These are phyloP conservation scores for Triticum monococcum DNA, from an alignment of 176 grass and related monocot genomes.

Conservation along the genomic window DNA sequence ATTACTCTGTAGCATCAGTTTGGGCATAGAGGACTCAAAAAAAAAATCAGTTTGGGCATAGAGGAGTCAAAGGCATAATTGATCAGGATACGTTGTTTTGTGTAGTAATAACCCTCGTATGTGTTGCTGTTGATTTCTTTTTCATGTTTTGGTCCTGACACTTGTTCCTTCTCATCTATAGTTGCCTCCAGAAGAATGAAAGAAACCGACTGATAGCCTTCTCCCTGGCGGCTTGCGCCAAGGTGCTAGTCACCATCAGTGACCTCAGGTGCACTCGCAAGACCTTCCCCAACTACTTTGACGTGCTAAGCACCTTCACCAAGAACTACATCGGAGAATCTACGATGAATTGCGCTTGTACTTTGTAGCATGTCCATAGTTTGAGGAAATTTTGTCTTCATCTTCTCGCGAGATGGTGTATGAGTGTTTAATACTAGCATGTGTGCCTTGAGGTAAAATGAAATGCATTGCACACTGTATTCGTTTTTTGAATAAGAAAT, in stretches of 20 bases:
- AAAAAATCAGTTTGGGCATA: too few relatives aligned
- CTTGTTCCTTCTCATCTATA: constrained; percentile 26
- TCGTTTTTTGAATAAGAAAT: neutral
- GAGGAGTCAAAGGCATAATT: too few relatives aligned
- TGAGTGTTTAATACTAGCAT: neutral
- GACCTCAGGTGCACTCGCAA: constrained; percentile 88
- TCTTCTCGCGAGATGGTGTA: too few relatives aligned
- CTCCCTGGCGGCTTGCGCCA: constrained; percentile 37
- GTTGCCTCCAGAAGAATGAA: constrained; percentile 97
- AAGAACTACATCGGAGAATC: constrained; percentile 42
- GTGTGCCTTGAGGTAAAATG: neutral
- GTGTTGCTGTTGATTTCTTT: neutral
- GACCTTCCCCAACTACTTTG: constrained; percentile 92
- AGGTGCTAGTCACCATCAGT: constrained; percentile 76
- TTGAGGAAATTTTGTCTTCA: too few relatives aligned
- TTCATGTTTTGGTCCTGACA: neutral
- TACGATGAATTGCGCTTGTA: neutral
- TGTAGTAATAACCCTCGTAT: too few relatives aligned
- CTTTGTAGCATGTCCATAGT: neutral
- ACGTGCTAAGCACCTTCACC: constrained; percentile 69
- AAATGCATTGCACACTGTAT: neutral
- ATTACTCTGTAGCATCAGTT: too few relatives aligned
- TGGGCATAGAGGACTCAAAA: too few relatives aligned
- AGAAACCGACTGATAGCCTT: constrained; percentile 94
- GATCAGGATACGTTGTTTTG: too few relatives aligned